A percentile compares a stretch with the other conserved stretches of the same genome.
phyloP scores from a whole-genome alignment of 345 rosid genomes.

The Durio zibethinus region DNA sequence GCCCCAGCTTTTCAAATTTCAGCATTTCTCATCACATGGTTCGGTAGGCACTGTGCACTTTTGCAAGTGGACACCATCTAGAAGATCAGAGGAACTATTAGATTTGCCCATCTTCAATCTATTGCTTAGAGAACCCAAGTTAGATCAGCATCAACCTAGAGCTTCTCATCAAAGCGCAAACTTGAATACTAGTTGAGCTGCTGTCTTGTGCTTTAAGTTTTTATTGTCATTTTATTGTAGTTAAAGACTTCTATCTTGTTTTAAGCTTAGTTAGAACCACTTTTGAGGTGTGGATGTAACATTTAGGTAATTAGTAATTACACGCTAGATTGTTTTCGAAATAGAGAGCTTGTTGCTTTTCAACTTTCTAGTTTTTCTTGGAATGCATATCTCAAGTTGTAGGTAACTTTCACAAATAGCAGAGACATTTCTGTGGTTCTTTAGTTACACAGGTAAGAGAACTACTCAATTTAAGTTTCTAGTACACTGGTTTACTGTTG shows the following conservation, averaged over 20 bases:
- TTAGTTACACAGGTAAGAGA: not conserved
- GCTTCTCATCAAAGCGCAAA: not conserved
- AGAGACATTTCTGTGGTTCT: not conserved
- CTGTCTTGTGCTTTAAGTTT: not conserved
- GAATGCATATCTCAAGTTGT: not conserved
- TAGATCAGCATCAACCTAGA: conserved; percentile 3
- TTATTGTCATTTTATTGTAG: conserved; percentile 4
- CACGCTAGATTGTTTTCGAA: not conserved
- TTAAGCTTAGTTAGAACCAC: not conserved
- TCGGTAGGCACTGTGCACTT: conserved; percentile 9
- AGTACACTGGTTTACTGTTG: not conserved
- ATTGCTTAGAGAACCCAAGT: not conserved
- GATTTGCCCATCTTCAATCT: not conserved
- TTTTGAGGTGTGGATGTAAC: conserved; percentile 1
- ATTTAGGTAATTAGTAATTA: conserved; percentile 7
- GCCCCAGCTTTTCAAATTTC: conserved; percentile 11
- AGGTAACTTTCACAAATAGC: not conserved
- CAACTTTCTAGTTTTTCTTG: not conserved
- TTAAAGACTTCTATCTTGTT: not conserved
- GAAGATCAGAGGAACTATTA: conserved; percentile 18
- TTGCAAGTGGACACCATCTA: conserved; percentile 13
- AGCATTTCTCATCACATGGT: conserved; percentile 7
- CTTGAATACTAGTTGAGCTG: not conserved
- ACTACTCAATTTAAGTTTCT: not conserved
- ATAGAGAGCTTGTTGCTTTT: not conserved